Percentiles rank a stretch among this genome's conserved stretches.
phyloP scores from a whole-genome alignment of 2,329 filamentous ascomycete species.

The Cytospora paraplurivora region DNA sequence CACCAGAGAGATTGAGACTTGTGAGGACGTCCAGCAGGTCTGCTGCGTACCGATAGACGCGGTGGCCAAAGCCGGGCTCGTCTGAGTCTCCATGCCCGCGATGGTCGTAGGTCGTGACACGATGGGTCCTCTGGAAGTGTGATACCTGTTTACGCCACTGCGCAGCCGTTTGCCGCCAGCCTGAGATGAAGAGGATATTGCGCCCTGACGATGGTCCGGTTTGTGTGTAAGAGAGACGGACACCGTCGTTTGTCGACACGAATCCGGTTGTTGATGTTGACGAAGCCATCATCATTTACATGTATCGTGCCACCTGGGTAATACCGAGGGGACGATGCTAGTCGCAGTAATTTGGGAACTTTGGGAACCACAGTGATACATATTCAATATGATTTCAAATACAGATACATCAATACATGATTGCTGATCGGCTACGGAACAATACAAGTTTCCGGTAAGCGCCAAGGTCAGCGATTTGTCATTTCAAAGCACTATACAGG shows the following conservation, averaged over 20 bases:
- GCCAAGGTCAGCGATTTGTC: neutral
- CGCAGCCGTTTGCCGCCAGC: conserved; percentile 38
- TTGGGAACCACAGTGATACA: too few species aligned
- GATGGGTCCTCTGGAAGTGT: conserved; percentile 36
- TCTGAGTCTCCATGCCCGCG: conserved; percentile 41
- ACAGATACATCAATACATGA: too few species aligned
- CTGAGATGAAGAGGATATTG: conserved; percentile 37
- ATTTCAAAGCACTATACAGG: too few species aligned
- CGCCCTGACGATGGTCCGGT: conserved; percentile 33
- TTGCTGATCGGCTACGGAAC: too few species aligned
- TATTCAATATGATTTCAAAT: too few species aligned
- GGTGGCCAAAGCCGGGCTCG: conserved; percentile 37
- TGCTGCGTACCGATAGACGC: conserved; percentile 35
- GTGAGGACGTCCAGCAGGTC: conserved; percentile 36
- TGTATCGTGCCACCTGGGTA: neutral
- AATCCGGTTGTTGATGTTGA: conserved; percentile 1
- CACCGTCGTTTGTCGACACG: conserved; percentile 33
- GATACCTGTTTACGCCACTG: conserved; percentile 38
- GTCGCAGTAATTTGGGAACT: too few species aligned
- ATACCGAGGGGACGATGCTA: neutral
- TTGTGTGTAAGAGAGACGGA: conserved; percentile 36
- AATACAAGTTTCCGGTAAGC: too few species aligned
- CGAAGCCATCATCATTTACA: neutral
- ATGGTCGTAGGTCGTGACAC: conserved; percentile 38
- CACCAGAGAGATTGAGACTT: conserved; percentile 36